phyloP scores from a whole-genome alignment of 768 basidiomycete species.

The Lactarius psammicola region DNA sequence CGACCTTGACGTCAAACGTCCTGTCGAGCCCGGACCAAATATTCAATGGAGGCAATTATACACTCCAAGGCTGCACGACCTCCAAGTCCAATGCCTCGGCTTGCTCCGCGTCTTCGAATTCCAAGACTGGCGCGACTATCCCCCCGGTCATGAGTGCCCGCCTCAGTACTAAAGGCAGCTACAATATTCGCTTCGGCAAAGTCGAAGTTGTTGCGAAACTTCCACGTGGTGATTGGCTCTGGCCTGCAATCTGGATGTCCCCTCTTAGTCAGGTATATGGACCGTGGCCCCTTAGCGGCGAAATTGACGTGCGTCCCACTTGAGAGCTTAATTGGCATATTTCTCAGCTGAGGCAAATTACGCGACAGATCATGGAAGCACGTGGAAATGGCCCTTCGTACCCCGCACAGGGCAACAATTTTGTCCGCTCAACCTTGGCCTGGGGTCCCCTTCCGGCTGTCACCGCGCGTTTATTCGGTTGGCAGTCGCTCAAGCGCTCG shows the following conservation, averaged over 20 bases:
- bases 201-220: constrained; percentile 53
- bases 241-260: constrained; percentile 48
- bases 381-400: constrained; percentile 49
- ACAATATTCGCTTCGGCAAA: constrained; percentile 53
- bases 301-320: constrained; percentile 52
- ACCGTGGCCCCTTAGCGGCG: constrained; percentile 53
- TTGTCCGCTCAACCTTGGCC: constrained; percentile 57
- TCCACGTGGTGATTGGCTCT: constrained; percentile 46
- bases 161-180: constrained; percentile 49
- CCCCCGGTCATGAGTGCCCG: constrained; percentile 57
- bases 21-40: constrained; percentile 41
- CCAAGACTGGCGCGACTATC: constrained; percentile 39
- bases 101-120: constrained; percentile 47
- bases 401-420: constrained; percentile 45
- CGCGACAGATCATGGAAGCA: constrained; percentile 51
- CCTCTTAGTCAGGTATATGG: constrained; percentile 48
- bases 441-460: constrained; percentile 58
- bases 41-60: constrained; percentile 41
- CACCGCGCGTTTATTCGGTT: constrained; percentile 44
- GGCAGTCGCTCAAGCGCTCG: constrained; percentile 44
- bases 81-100: constrained; percentile 39
- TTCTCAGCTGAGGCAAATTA: constrained; percentile 3
- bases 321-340: not conserved
- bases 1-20: constrained; percentile 55
- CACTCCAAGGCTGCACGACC: constrained; percentile 40